Percentiles rank a stretch among this genome's conserved stretches.
phyloP scores from a whole-genome alignment of 164 flowering plant genomes.

The Vitis labrusca region DNA sequence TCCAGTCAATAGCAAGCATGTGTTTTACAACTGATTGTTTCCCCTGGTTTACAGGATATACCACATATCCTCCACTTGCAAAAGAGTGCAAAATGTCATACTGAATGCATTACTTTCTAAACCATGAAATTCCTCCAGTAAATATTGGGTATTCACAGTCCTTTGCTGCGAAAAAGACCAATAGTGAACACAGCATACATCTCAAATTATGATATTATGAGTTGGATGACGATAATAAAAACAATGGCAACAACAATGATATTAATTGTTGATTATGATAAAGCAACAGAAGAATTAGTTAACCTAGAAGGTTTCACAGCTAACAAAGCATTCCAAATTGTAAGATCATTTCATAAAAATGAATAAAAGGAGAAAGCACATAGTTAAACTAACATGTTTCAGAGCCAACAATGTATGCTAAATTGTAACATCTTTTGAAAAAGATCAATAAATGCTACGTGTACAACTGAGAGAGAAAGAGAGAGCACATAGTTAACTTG shows the following conservation, averaged over 20 bases:
- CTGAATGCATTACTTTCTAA: not conserved
- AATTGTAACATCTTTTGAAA: no score
- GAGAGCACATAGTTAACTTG: not conserved
- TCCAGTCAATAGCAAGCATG: constrained; percentile 98
- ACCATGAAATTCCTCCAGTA: not conserved
- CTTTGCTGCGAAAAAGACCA: no score
- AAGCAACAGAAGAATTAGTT: not conserved
- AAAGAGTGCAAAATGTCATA: constrained; percentile 4
- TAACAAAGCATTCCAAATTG: no score
- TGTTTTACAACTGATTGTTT: constrained; percentile 80
- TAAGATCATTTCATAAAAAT: no score
- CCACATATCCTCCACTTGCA: constrained; percentile 91
- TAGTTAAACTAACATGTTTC: no score
- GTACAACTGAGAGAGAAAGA: not conserved
- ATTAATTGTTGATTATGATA: not conserved
- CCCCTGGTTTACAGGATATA: constrained; percentile 71
- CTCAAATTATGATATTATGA: no score
- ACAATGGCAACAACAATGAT: not conserved
- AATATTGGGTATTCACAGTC: no score
- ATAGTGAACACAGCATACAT: not conserved
- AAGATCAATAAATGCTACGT: not conserved
- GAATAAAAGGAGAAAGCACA: no score
- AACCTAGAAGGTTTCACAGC: not conserved
- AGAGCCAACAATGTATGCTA: no score
- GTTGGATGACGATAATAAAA: no score